Evolutionary conservation across 768 basidiomycete species (phyloP).

Genomic region (Lactarius sp.): DNA sequence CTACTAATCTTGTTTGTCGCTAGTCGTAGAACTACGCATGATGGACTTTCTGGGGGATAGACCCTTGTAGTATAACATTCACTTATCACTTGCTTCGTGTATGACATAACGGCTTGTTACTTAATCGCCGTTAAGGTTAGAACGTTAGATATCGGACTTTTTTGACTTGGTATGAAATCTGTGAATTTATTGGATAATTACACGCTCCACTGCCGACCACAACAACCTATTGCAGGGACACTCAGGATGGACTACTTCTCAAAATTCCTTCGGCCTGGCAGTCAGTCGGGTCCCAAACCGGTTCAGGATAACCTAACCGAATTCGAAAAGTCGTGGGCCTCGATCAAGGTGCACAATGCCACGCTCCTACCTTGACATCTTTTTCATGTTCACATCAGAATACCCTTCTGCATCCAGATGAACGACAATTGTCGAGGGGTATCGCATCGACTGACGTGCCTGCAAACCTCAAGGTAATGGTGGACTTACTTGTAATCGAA

Average conservation of each 20-base stretch:
- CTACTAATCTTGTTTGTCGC: constrained; percentile 26
- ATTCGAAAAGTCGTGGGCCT: constrained; percentile 71
- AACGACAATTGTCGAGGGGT: constrained; percentile 78
- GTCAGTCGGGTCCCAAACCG: constrained; percentile 44
- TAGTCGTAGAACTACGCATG: constrained; percentile 18
- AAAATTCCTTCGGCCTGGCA: constrained; percentile 58
- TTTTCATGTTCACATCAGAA: constrained; percentile 42
- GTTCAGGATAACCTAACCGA: constrained; percentile 64
- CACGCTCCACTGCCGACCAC: neutral
- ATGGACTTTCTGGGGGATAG: constrained; percentile 9
- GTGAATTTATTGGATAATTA: neutral
- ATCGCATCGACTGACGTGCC: constrained; percentile 82
- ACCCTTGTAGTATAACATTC: constrained; percentile 24
- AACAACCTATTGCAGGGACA: no score
- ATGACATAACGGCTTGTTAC: constrained; percentile 10
- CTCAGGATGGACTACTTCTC: constrained; percentile 76
- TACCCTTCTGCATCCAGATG: constrained; percentile 83
- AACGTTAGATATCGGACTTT: neutral
- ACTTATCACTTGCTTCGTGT: constrained; percentile 14
- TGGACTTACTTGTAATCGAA: constrained; percentile 83
- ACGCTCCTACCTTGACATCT: neutral
- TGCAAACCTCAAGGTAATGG: constrained; percentile 66
- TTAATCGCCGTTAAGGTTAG: neutral
- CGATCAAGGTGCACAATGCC: constrained; percentile 52
- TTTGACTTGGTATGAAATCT: neutral